These are phyloP conservation scores for Coemansia sp. DNA, from an alignment of 371 early-diverging fungal species.

Conservation along the genomic window DNA sequence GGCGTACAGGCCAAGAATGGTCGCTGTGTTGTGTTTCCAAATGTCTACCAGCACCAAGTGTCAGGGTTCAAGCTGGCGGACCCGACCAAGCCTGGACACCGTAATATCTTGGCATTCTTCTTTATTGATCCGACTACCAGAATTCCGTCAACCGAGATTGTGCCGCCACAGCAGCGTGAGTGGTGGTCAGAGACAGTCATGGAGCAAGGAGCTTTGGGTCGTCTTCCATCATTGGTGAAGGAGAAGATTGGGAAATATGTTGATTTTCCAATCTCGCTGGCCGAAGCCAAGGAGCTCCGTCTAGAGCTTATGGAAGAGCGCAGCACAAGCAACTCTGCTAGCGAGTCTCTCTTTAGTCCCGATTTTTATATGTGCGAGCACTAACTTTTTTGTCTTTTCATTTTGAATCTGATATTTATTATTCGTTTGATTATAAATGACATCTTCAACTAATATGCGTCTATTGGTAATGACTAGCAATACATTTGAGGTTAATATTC, in stretches of 20 bases:
- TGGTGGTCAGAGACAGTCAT: conserved; percentile 17
- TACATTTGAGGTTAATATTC: too few relatives aligned
- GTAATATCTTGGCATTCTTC: conserved; percentile 58
- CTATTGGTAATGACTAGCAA: too few relatives aligned
- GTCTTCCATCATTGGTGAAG: conserved; percentile 13
- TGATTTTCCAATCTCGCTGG: conserved; percentile 19
- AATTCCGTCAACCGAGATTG: conserved; percentile 23
- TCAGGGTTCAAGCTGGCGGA: conserved; percentile 52
- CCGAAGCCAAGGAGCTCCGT: conserved; percentile 16
- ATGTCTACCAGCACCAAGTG: conserved; percentile 63
- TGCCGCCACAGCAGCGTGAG: conserved; percentile 30
- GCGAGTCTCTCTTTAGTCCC: background rate
- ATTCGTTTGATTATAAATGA: background rate
- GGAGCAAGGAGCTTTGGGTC: background rate
- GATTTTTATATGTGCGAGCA: conserved; percentile 22
- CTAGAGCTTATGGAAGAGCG: conserved; percentile 26
- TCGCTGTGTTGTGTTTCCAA: conserved; percentile 63
- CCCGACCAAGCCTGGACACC: conserved; percentile 55
- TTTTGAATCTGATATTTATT: background rate
- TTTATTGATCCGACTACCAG: too few relatives aligned
- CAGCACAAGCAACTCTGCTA: background rate
- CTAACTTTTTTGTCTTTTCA: background rate
- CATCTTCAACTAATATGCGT: background rate
- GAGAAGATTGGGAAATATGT: conserved; percentile 6
- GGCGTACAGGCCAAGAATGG: conserved; percentile 47